phyloP scores from a whole-genome alignment of 2,329 filamentous ascomycete genomes.

The Calonectria crousiana region DNA sequence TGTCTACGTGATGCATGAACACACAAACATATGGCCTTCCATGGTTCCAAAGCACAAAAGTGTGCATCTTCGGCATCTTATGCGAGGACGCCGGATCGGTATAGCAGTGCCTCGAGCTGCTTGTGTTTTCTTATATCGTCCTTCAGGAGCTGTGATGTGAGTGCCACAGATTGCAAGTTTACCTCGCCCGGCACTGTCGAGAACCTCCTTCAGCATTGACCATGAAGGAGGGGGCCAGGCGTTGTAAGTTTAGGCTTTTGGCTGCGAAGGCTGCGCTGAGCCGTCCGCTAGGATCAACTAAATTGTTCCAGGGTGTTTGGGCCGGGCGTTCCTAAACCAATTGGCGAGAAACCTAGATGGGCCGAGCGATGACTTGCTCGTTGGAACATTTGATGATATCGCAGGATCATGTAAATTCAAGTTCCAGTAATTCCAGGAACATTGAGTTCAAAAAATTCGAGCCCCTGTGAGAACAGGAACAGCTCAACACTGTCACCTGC shows the following conservation, averaged over 20 bases:
- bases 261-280: constrained; percentile 39
- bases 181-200: constrained; percentile 34
- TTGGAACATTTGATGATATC: too few species aligned
- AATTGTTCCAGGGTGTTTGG: too few species aligned
- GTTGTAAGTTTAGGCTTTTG: constrained; percentile 43
- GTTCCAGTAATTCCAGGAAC: too few species aligned
- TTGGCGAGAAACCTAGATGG: too few species aligned
- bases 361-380: too few species aligned
- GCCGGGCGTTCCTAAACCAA: too few species aligned
- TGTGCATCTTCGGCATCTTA: constrained; percentile 47
- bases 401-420: too few species aligned
- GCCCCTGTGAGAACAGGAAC: too few species aligned
- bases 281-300: constrained; percentile 12
- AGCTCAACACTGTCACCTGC: too few species aligned
- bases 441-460: too few species aligned
- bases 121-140: constrained; percentile 20
- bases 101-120: constrained; percentile 40
- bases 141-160: constrained; percentile 48
- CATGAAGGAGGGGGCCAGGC: constrained; percentile 46
- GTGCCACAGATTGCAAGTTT: constrained; percentile 48
- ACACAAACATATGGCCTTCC: constrained; percentile 45
- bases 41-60: constrained; percentile 51
- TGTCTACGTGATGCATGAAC: constrained; percentile 46
- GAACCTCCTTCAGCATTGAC: constrained; percentile 47
- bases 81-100: constrained; percentile 35